Percentiles rank a stretch among this genome's conserved stretches.
These are phyloP conservation scores for Suillus discolor DNA, from an alignment of 768 basidiomycete genomes.

Conservation along the genomic window DNA sequence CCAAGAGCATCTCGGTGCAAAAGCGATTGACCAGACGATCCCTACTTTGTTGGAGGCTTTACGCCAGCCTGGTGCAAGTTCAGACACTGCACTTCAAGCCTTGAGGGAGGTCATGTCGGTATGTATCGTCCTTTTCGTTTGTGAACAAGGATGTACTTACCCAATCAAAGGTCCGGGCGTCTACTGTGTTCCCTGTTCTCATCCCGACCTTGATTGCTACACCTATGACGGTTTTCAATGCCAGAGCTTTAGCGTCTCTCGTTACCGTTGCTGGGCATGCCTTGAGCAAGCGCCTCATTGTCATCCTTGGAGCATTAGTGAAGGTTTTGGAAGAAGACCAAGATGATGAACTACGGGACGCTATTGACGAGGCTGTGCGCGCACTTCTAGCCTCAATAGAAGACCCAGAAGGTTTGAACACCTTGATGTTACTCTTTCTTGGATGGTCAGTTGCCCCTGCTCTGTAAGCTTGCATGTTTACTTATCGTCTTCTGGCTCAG, in stretches of 20 bases:
- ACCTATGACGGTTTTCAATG: conserved; percentile 96
- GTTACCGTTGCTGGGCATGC: conserved; percentile 94
- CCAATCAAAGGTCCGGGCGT: conserved; percentile 74
- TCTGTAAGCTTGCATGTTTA: background rate
- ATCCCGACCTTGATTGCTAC: conserved; percentile 89
- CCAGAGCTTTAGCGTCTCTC: conserved; percentile 84
- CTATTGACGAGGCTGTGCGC: conserved; percentile 73
- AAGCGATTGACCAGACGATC: conserved; percentile 95
- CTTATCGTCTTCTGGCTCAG: conserved; percentile 40
- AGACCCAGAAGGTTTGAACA: conserved; percentile 88
- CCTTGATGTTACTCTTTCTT: conserved; percentile 84
- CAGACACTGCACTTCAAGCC: conserved; percentile 95
- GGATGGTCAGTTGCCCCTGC: conserved; percentile 67
- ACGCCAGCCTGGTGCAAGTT: conserved; percentile 87
- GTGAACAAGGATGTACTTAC: conserved; percentile 4
- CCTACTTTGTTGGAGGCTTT: conserved; percentile 93
- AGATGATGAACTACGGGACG: conserved; percentile 69
- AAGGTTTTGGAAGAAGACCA: conserved; percentile 70
- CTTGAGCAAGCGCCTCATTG: conserved; percentile 77
- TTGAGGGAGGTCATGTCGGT: conserved; percentile 94
- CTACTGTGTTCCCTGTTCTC: conserved; percentile 95
- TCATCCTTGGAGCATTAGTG: conserved; percentile 79
- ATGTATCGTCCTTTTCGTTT: conserved; percentile 31
- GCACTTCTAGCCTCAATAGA: conserved; percentile 77
- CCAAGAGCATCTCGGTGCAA: conserved; percentile 89